These are phyloP conservation scores for Tuber magnatum DNA, from an alignment of 495 filamentous ascomycete genomes.

Conservation along the genomic window DNA sequence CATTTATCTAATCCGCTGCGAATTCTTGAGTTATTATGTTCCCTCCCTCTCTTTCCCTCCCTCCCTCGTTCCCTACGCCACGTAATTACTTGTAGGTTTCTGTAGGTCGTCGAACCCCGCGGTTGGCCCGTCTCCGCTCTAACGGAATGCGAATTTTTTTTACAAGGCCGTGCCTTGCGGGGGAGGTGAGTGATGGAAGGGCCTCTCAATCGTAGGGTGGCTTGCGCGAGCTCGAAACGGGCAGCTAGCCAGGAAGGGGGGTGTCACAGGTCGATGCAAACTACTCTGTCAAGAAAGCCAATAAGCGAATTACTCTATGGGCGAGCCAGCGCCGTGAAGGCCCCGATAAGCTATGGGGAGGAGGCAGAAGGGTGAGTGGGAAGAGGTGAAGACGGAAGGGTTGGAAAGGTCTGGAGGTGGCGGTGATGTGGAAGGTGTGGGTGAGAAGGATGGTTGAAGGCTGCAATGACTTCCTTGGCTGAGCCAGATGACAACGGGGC, in stretches of 20 bases:
- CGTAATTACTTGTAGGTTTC: background rate
- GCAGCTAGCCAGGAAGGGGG: background rate
- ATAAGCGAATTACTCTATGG: constrained; percentile 26
- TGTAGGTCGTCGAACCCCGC: constrained; percentile 15
- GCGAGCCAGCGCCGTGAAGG: constrained; percentile 32
- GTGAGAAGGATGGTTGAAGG: background rate
- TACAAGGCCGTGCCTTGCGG: background rate
- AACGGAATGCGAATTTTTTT: background rate
- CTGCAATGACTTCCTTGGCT: constrained; percentile 3
- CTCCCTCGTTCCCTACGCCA: constrained; percentile 3
- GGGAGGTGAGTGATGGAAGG: constrained; percentile 7
- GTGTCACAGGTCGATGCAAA: constrained; percentile 13
- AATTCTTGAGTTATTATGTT: constrained; percentile 16
- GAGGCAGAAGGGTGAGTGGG: background rate
- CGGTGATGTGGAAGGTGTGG: constrained; percentile 15
- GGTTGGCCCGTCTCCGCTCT: constrained; percentile 16
- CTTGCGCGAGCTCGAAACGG: constrained; percentile 21
- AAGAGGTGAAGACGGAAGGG: constrained; percentile 15
- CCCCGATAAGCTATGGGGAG: background rate
- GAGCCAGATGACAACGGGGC: background rate
- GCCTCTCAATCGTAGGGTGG: constrained; percentile 24
- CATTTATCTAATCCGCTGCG: constrained; percentile 37
- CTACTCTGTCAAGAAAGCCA: constrained; percentile 25
- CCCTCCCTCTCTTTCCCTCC: constrained; percentile 4
- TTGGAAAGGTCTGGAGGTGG: constrained; percentile 16